Evolutionary conservation across 1,284 basidiomycete genomes (phyloP), one percentile per base, ranked within the genome.

Genomic region (Ganoderma lingzhi): DNA sequence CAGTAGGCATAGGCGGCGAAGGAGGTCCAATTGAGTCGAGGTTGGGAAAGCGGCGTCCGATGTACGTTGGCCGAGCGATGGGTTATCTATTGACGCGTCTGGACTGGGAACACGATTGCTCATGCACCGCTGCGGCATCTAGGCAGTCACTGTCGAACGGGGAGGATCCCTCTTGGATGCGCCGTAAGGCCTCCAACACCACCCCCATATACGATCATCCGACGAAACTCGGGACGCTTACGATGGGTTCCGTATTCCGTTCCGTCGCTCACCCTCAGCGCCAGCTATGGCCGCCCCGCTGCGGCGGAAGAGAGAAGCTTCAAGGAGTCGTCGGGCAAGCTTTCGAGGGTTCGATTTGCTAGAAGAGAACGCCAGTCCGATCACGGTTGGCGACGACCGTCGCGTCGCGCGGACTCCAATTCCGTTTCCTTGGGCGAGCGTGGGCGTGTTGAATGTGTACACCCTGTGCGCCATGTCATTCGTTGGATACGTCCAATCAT

Each of bases 71-170:
- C 48, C 10, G 48, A 53, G 23, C 53, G 30, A 17, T 35, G 53
- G 53, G 30, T 56, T 56, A 56, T 56, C 53, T 56, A 19, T 56
- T 56, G 30, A 56, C 28, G 30, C 53, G 53, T 35, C 30, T 56
- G 30, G 53, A 56, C 23, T 28, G 4, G 10, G 48, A 51, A 51
- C 23, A 14, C 30, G 19, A 23, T 41, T 60, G n/a, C 32, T 53
- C 28, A 30, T 12, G 48, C 48, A 28, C 48, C 12, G 3, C 23
- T 53, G 28, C 48, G 14, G 48, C 48, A 9, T 12, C 32, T n/a
- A 10, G 35, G 2, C 39, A n/a, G 30, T 59, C 23, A 23, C 23
- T 15, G 37, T 19, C 56, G n/a, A 39, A n/a, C 32, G 12, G 14
- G 28, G 53, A 17, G 32, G 56, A 59, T 59, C 35, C 19, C 32